A percentile compares a stretch with the other conserved stretches of the same genome.
phyloP scores from a whole-genome alignment of 495 filamentous ascomycete genomes.

The Penicillium goetzii region DNA sequence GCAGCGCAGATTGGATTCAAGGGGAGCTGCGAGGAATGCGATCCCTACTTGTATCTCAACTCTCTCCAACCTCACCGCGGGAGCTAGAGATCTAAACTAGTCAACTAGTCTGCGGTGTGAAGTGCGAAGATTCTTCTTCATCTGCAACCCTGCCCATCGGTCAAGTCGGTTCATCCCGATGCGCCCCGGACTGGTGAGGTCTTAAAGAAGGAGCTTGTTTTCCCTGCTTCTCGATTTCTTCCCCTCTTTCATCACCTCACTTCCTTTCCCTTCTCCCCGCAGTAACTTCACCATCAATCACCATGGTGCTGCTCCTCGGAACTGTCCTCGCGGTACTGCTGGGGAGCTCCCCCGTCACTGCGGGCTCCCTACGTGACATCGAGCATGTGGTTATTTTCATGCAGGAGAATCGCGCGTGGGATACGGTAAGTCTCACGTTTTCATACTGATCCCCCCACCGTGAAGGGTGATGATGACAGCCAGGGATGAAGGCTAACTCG shows the following conservation, averaged over 20 bases:
- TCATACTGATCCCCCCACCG: background rate
- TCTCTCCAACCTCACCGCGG: background rate
- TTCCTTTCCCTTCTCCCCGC: background rate
- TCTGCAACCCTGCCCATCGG: constrained; percentile 1
- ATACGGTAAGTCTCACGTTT: constrained; percentile 31
- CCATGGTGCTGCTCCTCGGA: constrained; percentile 25
- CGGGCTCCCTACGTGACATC: constrained; percentile 54
- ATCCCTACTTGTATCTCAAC: background rate
- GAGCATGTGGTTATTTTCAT: constrained; percentile 64
- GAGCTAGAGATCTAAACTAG: background rate
- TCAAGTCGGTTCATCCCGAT: constrained; percentile 1
- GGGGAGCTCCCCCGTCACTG: constrained; percentile 28
- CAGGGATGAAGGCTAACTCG: constrained; percentile 11
- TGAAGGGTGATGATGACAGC: background rate
- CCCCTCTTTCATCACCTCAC: background rate
- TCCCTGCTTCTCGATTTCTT: constrained; percentile 7
- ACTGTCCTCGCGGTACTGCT: constrained; percentile 28
- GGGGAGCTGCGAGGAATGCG: constrained; percentile 4
- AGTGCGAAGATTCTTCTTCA: background rate
- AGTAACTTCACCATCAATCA: background rate
- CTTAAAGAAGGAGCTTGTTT: constrained; percentile 7
- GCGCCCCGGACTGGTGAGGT: background rate
- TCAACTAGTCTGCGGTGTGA: background rate
- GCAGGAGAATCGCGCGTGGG: constrained; percentile 55
- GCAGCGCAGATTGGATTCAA: constrained; percentile 19